Percentiles rank a stretch among this genome's conserved stretches.
Conservation (phyloP, 2,329 filamentous ascomycete species). For the Colletotrichum karsti region DNA sequence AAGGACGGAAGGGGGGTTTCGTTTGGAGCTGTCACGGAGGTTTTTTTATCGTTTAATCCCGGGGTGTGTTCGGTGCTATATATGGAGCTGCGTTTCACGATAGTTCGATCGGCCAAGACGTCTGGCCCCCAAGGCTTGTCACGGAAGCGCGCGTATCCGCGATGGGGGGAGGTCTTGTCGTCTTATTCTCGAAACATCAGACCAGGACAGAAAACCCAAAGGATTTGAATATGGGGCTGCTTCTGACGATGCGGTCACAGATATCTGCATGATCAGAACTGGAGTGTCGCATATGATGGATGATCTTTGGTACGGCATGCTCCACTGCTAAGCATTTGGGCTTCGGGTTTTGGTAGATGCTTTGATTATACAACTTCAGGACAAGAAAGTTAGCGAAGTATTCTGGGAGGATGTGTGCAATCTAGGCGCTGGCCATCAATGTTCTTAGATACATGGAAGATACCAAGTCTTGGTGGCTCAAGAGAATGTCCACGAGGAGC, state of each 20-base stretch:
- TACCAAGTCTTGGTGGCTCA: too few species aligned
- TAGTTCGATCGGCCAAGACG: slow-evolving; percentile 5
- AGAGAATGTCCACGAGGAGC: too few species aligned
- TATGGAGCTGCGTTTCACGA: slow-evolving; percentile 22
- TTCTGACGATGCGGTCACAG: neutral
- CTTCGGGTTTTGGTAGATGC: too few species aligned
- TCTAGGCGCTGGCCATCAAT: too few species aligned
- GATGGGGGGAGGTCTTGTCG: neutral
- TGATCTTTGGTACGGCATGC: too few species aligned
- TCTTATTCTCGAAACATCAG: neutral
- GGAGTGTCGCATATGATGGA: too few species aligned
- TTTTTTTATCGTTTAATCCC: slow-evolving; percentile 3
- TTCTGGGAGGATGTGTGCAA: too few species aligned
- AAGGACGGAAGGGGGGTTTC: neutral
- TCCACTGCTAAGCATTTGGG: too few species aligned
- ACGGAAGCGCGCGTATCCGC: neutral
- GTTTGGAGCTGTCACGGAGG: neutral
- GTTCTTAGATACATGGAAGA: too few species aligned
- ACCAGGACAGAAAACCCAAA: neutral
- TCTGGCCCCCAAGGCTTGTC: neutral
- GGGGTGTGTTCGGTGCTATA: neutral
- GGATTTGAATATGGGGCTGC: neutral
- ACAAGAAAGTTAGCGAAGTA: too few species aligned
- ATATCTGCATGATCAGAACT: neutral
- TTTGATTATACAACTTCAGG: too few species aligned